Conservation (phyloP, 2,329 filamentous ascomycete genomes). For the Aspergillus awamori region DNA sequence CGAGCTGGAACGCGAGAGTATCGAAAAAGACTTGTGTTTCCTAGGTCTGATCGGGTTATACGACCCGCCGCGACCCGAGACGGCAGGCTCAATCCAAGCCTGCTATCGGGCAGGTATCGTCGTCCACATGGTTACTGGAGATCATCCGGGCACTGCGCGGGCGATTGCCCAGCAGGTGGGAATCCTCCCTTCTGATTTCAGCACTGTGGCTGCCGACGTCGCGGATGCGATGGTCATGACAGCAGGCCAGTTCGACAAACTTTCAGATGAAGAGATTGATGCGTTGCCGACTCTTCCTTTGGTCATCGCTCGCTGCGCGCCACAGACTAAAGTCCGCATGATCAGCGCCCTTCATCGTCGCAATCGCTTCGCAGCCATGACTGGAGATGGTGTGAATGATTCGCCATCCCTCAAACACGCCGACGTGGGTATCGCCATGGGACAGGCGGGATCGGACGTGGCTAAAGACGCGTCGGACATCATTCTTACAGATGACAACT, state of each 20-base stretch:
- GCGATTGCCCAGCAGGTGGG: constrained; percentile 81
- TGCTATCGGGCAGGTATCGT: constrained; percentile 74
- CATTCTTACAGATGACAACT: constrained; percentile 80
- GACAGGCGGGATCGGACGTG: constrained; percentile 76
- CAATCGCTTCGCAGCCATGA: constrained; percentile 79
- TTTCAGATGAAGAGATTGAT: constrained; percentile 74
- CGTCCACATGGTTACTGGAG: constrained; percentile 83
- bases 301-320: constrained; percentile 62
- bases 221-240: constrained; percentile 71
- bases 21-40: constrained; percentile 71
- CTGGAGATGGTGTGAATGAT: constrained; percentile 86
- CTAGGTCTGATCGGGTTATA: constrained; percentile 85
- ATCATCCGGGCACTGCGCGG: constrained; percentile 75
- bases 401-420: constrained; percentile 78
- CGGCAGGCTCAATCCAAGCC: constrained; percentile 69
- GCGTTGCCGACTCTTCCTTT: constrained; percentile 57
- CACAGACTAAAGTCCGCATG: constrained; percentile 78
- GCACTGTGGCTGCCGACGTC: constrained; percentile 61
- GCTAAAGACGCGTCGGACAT: constrained; percentile 71
- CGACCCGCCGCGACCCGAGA: constrained; percentile 81
- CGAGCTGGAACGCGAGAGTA: constrained; percentile 20
- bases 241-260: constrained; percentile 75
- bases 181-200: constrained; percentile 65
- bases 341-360: constrained; percentile 65
- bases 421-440: constrained; percentile 89